Conservation (phyloP, 169 alveolate species). For the Plasmodium coatneyi region DNA sequence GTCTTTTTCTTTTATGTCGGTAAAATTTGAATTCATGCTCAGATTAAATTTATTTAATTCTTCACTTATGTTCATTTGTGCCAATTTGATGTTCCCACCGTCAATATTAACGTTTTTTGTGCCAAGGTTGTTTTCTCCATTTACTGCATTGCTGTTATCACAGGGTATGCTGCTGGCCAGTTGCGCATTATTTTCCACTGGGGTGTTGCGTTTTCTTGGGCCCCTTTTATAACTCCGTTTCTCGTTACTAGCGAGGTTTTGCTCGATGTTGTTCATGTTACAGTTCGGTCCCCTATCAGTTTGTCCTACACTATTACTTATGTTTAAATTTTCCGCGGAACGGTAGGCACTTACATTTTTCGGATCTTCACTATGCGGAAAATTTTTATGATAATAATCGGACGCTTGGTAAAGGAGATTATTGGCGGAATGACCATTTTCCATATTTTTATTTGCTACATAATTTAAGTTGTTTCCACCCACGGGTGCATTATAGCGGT, state of each 20-base stretch:
- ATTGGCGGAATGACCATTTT: background rate
- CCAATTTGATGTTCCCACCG: slow-evolving; percentile 32
- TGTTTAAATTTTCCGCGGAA: background rate
- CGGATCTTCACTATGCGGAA: slow-evolving; percentile 5
- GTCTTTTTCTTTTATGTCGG: slow-evolving; percentile 58
- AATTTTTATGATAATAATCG: slow-evolving; percentile 24
- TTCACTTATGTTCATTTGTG: slow-evolving; percentile 39
- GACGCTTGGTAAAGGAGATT: slow-evolving; percentile 8
- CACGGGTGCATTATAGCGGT: background rate
- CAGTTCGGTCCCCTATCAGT: background rate
- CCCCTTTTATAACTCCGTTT: background rate
- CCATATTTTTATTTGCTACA: slow-evolving; percentile 12
- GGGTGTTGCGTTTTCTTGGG: background rate
- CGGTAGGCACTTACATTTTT: background rate
- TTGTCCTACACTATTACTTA: background rate
- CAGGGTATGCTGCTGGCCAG: background rate
- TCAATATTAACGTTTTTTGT: background rate
- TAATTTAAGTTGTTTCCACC: slow-evolving; percentile 1
- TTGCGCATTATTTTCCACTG: background rate
- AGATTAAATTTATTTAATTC: slow-evolving; percentile 48
- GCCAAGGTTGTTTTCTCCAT: background rate
- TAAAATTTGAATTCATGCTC: slow-evolving; percentile 60
- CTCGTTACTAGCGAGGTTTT: background rate
- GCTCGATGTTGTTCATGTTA: background rate
- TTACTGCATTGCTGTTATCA: background rate